Conservation (phyloP, 169 alveolate genomes). For the Theileria annulata region DNA sequence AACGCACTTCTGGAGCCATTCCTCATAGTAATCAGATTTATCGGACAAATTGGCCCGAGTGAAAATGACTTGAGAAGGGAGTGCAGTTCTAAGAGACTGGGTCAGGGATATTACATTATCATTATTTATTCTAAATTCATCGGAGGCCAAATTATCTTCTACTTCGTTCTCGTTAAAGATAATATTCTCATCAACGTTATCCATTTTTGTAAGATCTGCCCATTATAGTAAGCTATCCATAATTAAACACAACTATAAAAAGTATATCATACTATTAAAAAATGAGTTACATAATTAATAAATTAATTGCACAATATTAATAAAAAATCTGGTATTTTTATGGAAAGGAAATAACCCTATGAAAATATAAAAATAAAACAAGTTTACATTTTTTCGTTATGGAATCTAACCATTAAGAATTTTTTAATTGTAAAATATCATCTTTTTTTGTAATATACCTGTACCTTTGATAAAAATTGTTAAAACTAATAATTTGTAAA, state of each 20-base stretch:
- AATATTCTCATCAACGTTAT: neutral
- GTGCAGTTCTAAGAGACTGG: constrained; percentile 58
- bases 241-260: neutral
- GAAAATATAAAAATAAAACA: no score
- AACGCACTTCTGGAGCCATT: constrained; percentile 66
- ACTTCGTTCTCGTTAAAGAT: neutral
- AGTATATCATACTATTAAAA: neutral
- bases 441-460: neutral
- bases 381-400: no score
- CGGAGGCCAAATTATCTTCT: constrained; percentile 15
- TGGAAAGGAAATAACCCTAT: neutral
- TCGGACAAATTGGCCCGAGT: constrained; percentile 54
- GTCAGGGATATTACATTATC: constrained; percentile 63
- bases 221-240: neutral
- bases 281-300: no score
- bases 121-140: constrained; percentile 23
- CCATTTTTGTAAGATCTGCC: neutral
- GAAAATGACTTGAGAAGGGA: constrained; percentile 51
- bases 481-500: neutral
- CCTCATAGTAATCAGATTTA: constrained; percentile 65
- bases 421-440: neutral
- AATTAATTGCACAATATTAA: neutral
- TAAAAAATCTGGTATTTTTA: neutral
- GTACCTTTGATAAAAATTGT: neutral
- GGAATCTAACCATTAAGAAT: neutral